These are phyloP conservation scores for Tetrapisispora taiwanensis DNA, from an alignment of 805 yeast genomes.

Conservation along the genomic window DNA sequence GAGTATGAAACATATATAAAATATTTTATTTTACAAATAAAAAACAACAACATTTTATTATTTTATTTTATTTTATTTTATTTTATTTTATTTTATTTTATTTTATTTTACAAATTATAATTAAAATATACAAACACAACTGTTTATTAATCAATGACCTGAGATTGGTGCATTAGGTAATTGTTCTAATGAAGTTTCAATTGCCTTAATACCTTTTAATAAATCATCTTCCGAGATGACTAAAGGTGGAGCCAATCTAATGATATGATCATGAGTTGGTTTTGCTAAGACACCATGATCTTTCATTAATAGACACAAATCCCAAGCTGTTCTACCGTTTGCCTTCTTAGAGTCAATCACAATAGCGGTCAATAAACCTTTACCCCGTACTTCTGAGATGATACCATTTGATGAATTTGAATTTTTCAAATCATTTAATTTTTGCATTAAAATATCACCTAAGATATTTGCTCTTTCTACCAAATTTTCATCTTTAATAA, in stretches of 20 bases:
- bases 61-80: too few relatives aligned
- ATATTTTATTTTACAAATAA: too few relatives aligned
- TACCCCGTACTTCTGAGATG: conserved; percentile 60
- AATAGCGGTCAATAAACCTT: conserved; percentile 81
- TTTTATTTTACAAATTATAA: too few relatives aligned
- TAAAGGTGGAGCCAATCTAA: conserved; percentile 92
- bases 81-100: too few relatives aligned
- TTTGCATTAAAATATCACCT: conserved; percentile 58
- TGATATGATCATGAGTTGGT: conserved; percentile 93
- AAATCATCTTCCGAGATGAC: conserved; percentile 84
- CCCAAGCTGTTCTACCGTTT: conserved; percentile 93
- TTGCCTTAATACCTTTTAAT: conserved; percentile 67
- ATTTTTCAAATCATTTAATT: conserved; percentile 43
- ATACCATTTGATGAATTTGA: conserved; percentile 40
- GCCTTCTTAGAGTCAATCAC: conserved; percentile 80
- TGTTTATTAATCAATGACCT: conserved; percentile 5
- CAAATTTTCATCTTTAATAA: conserved; percentile 76
- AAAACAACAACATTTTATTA: too few relatives aligned
- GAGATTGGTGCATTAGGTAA: conserved; percentile 10
- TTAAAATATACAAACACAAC: too few relatives aligned
- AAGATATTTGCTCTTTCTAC: conserved; percentile 65
- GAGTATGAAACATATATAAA: too few relatives aligned
- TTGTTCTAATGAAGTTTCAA: conserved; percentile 32
- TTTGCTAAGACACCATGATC: conserved; percentile 84
- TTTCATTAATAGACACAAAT: conserved; percentile 81